A percentile compares a stretch with the other conserved stretches of the same genome.
These are phyloP conservation scores for Mycena vitilis DNA, from an alignment of 768 basidiomycete species.

Conservation along the genomic window DNA sequence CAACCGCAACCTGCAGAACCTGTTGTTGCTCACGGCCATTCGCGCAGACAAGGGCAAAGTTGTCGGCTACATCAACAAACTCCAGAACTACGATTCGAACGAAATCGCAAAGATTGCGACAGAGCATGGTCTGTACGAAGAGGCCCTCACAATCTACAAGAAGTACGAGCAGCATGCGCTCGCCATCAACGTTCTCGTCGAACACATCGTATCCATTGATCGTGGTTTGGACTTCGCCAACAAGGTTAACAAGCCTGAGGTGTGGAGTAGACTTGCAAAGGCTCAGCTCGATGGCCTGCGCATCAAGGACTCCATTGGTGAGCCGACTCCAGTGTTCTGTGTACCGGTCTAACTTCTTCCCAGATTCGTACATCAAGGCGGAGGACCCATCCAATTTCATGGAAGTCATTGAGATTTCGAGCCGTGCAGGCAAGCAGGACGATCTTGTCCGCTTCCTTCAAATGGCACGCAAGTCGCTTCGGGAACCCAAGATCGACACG, in stretches of 20 bases:
- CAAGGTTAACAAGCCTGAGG: slow-evolving; percentile 96
- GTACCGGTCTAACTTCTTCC: slow-evolving; percentile 11
- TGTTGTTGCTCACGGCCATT: slow-evolving; percentile 94
- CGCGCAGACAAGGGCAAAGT: slow-evolving; percentile 99
- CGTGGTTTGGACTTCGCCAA: slow-evolving; percentile 95
- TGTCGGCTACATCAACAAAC: slow-evolving; percentile 96
- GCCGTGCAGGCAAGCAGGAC: slow-evolving; percentile 89
- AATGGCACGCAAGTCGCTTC: slow-evolving; percentile 97
- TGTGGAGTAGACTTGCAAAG: slow-evolving; percentile 98
- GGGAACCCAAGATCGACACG: slow-evolving; percentile 98
- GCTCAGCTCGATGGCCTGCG: slow-evolving; percentile 98
- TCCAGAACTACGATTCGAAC: slow-evolving; percentile 92
- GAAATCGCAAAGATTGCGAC: slow-evolving; percentile 98
- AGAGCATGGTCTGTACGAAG: slow-evolving; percentile 95
- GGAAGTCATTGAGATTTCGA: slow-evolving; percentile 96
- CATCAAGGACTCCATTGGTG: slow-evolving; percentile 97
- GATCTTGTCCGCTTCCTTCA: slow-evolving; percentile 97
- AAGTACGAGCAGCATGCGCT: slow-evolving; percentile 96
- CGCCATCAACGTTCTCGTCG: slow-evolving; percentile 97
- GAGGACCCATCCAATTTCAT: slow-evolving; percentile 93
- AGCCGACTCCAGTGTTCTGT: slow-evolving; percentile 37
- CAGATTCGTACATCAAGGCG: slow-evolving; percentile 98
- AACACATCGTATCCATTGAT: slow-evolving; percentile 97
- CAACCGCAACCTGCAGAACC: slow-evolving; percentile 96
- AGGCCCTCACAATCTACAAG: slow-evolving; percentile 97